Evolutionary conservation across 2,329 filamentous ascomycete species (phyloP), one percentile per base, ranked within the genome.

Genomic region (Phaeosphaeria sp.): DNA sequence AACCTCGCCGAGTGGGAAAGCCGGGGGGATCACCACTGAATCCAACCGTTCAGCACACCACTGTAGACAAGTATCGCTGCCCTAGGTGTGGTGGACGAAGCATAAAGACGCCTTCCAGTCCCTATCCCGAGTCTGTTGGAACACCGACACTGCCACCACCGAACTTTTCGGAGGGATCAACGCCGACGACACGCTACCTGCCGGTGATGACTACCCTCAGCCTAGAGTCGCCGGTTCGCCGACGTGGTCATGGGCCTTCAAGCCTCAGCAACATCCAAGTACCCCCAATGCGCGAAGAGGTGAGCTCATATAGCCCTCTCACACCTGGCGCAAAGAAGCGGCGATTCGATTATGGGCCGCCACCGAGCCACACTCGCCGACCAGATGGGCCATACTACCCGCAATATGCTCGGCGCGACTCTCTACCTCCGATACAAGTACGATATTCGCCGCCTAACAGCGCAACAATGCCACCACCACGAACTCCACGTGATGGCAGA

Each of bases 51-150:
- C 69, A 75, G 41, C 73, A 76, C 49, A 72, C 75, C 11, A 78
- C 73, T 52, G 66, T 74, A 21, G 80, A 83, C 54, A 81, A 79
- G 56, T 76, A 78, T 52, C 78, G 85, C 63, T 94, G 91, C 72
- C 81, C 83, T 33, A 91, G 88, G 81, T 93, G 91, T 66, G 88
- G 89, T 59, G 90, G 90, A 13, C 82, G 87, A 11, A 87, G 84
- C 69, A 87, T 89, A 67, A 83, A 84, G 51, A 86, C 87, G 6
- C 86, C 88, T 0, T 82, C 83, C 41, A 88, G 87, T 9, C 86
- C 87, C 0, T 83, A 76, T 56, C 52, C 70, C 6, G 85, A 85
- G 61, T 80, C 79, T 44, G 75, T 75, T 52, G 50, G 55, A 73
- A 76, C 57, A 64, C 78, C 65, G 72, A 80, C 63, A 66, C 77